These are phyloP conservation scores for Irpex sp. DNA, from an alignment of 1,284 basidiomycete genomes.

Conservation along the genomic window DNA sequence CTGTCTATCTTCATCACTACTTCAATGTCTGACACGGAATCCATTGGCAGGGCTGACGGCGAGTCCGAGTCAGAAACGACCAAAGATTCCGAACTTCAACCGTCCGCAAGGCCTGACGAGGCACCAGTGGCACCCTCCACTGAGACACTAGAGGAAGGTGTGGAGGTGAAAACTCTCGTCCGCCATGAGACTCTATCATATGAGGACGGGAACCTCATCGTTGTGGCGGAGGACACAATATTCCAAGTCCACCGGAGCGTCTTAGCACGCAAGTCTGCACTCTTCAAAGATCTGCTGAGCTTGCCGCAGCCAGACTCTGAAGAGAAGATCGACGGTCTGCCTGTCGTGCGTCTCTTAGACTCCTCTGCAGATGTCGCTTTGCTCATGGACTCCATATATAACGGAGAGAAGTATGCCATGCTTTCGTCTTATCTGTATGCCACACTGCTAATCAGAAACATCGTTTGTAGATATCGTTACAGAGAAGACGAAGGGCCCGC, in stretches of 20 bases:
- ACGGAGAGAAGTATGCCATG: conserved; percentile 3
- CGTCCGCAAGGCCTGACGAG: neutral
- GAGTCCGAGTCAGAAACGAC: neutral
- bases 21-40: neutral
- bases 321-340: conserved; percentile 9
- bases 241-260: conserved; percentile 4
- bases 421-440: neutral
- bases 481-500: conserved; percentile 7
- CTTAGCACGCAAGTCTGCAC: conserved; percentile 7
- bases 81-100: neutral
- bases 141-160: neutral
- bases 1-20: neutral
- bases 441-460: neutral
- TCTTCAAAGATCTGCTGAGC: conserved; percentile 9
- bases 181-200: neutral
- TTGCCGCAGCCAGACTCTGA: conserved; percentile 7
- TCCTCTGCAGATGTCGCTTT: conserved; percentile 2
- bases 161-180: neutral
- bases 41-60: no score
- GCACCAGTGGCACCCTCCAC: neutral
- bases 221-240: conserved; percentile 3
- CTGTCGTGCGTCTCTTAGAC: conserved; percentile 7
- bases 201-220: conserved; percentile 6
- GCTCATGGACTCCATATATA: conserved; percentile 9
- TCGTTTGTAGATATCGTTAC: conserved; percentile 4